These are phyloP conservation scores for Aspergillus egyptiacus DNA, from an alignment of 495 filamentous ascomycete species.

Conservation along the genomic window DNA sequence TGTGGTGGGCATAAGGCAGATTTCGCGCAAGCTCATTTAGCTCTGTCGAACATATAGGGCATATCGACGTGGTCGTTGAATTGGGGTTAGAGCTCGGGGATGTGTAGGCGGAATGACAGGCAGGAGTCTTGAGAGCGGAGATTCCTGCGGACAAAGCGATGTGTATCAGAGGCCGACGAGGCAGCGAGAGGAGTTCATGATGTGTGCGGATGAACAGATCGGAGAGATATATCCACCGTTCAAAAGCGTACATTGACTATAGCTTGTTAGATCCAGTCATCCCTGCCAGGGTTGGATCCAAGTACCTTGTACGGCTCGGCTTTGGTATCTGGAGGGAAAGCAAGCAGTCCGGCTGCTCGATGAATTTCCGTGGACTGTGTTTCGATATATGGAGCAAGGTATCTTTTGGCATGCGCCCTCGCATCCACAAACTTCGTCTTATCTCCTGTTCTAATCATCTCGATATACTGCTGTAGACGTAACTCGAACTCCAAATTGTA, in stretches of 20 bases:
- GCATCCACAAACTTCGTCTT: constrained; percentile 62
- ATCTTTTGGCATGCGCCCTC: constrained; percentile 74
- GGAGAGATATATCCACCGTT: constrained; percentile 73
- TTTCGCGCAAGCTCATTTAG: constrained; percentile 83
- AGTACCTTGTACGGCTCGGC: constrained; percentile 60
- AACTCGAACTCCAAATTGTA: constrained; percentile 90
- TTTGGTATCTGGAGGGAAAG: constrained; percentile 56
- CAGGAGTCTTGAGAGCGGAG: constrained; percentile 90
- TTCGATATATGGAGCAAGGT: constrained; percentile 60
- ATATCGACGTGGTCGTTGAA: constrained; percentile 60
- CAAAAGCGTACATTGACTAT: constrained; percentile 64
- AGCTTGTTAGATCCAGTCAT: constrained; percentile 1
- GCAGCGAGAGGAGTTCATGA: constrained; percentile 80
- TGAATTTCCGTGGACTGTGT: constrained; percentile 62
- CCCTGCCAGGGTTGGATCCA: background rate
- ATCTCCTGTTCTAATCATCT: constrained; percentile 65
- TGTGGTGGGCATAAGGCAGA: constrained; percentile 91
- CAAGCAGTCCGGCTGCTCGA: constrained; percentile 74
- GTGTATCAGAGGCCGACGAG: constrained; percentile 77
- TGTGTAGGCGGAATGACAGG: constrained; percentile 71
- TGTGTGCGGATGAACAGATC: constrained; percentile 78
- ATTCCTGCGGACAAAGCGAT: constrained; percentile 87
- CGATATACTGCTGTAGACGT: constrained; percentile 92
- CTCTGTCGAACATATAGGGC: constrained; percentile 92
- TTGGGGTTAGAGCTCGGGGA: constrained; percentile 53